These are phyloP conservation scores for Coniochaeta sp. DNA, from an alignment of 2,329 filamentous ascomycete species.

Conservation along the genomic window DNA sequence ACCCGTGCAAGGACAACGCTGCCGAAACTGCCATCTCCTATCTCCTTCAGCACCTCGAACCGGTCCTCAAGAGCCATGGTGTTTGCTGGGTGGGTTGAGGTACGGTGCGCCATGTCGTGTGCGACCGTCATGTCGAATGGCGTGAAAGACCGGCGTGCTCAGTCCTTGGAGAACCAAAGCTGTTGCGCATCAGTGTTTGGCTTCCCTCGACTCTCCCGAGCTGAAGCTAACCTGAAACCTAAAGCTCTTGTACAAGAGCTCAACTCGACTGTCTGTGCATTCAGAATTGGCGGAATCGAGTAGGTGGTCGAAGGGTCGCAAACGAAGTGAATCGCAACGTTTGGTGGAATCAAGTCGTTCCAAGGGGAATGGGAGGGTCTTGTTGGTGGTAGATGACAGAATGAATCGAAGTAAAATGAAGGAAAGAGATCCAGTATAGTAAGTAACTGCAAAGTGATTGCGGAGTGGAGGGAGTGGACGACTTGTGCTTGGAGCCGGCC, in stretches of 20 bases:
- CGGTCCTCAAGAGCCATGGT: constrained; percentile 74
- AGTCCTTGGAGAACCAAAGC: not conserved
- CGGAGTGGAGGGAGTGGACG: constrained; percentile 2
- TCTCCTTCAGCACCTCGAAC: constrained; percentile 95
- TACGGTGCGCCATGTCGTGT: constrained; percentile 62
- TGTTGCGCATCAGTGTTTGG: not conserved
- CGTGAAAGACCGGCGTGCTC: not conserved
- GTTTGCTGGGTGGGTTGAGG: constrained; percentile 43
- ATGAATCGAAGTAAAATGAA: not conserved
- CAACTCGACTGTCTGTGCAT: not conserved
- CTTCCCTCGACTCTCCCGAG: not conserved
- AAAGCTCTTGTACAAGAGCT: constrained; percentile 1
- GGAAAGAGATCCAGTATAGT: not conserved
- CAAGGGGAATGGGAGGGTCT: not conserved
- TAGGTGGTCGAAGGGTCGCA: not conserved
- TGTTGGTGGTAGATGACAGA: not conserved
- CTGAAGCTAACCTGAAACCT: not conserved
- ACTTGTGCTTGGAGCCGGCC: not conserved
- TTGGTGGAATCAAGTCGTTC: not conserved
- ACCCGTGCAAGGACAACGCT: constrained; percentile 90
- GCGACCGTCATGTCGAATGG: constrained; percentile 62
- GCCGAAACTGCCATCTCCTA: constrained; percentile 97
- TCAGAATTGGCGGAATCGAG: not conserved
- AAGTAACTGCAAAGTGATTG: not conserved
- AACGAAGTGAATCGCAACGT: not conserved